Evolutionary conservation across 1,284 basidiomycete species (phyloP).

Genomic region (Neonothopanus nambi): DNA sequence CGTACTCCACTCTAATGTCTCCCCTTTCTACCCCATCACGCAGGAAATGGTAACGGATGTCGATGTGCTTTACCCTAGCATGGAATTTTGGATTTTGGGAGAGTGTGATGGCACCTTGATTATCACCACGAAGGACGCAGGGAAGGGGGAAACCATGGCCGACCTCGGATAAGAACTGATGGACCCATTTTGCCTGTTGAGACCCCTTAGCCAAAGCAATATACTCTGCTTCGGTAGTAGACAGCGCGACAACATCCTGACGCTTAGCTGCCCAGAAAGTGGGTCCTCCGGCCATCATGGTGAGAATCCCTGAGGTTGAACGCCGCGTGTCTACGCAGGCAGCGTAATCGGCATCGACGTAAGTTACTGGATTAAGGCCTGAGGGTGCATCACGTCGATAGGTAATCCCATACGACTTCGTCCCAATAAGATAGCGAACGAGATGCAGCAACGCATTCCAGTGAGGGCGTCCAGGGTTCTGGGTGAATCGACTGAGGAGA

Average conservation of each 20-base stretch:
- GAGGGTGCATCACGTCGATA: conserved; percentile 17
- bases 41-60: not conserved
- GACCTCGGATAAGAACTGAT: conserved; percentile 28
- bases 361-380: conserved; percentile 29
- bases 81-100: conserved; percentile 6
- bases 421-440: too few species aligned
- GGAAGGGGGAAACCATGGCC: conserved; percentile 20
- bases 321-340: conserved; percentile 25
- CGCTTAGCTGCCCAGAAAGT: conserved; percentile 33
- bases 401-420: conserved; percentile 32
- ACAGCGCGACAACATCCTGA: too few species aligned
- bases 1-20: conserved; percentile 4
- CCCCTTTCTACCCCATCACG: conserved; percentile 12
- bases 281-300: conserved; percentile 29
- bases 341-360: conserved; percentile 37
- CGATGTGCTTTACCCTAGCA: conserved; percentile 6
- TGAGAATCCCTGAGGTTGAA: conserved; percentile 32
- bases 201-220: conserved; percentile 29
- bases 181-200: conserved; percentile 35
- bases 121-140: conserved; percentile 34
- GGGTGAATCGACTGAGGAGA: conserved; percentile 25
- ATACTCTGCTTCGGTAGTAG: too few species aligned
- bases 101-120: conserved; percentile 31
- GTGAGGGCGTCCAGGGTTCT: conserved; percentile 29
- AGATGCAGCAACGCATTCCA: conserved; percentile 31